Evolutionary conservation across 176 grass and related monocot genomes (phyloP).

Genomic region (Cenchrus fungigraminus): DNA sequence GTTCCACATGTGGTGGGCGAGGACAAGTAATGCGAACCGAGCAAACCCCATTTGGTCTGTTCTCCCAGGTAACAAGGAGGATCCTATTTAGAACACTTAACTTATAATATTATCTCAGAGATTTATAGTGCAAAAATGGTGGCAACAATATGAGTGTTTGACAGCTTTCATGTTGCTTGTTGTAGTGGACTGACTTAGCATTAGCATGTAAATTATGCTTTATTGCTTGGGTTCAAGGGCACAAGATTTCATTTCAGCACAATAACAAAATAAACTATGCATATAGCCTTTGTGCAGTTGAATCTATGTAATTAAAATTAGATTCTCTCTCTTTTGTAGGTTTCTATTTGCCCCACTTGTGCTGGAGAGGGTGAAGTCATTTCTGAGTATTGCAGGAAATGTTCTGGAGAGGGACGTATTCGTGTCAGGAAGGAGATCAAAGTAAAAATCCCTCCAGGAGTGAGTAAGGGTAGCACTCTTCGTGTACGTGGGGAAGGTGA

Average conservation of each 20-base stretch:
- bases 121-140: conserved; percentile 4
- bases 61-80: conserved; percentile 80
- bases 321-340: conserved; percentile 48
- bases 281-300: background rate
- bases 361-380: conserved; percentile 83
- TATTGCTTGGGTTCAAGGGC: background rate
- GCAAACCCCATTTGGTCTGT: conserved; percentile 96
- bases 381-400: conserved; percentile 94
- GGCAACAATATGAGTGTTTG: background rate
- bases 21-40: conserved; percentile 99
- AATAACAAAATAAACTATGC: conserved; percentile 14
- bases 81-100: conserved; percentile 10
- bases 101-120: background rate
- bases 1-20: conserved; percentile 89
- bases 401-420: conserved; percentile 90
- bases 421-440: conserved; percentile 97
- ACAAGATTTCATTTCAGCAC: background rate
- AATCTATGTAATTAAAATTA: conserved; percentile 11
- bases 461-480: conserved; percentile 99
- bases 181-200: conserved; percentile 20
- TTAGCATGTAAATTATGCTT: conserved; percentile 29
- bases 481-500: conserved; percentile 98
- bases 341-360: conserved; percentile 88
- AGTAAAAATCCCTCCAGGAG: conserved; percentile 93
- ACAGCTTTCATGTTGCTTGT: background rate